These are phyloP conservation scores for Stereocaulon alpinum DNA, from an alignment of 495 filamentous ascomycete species.

Conservation along the genomic window DNA sequence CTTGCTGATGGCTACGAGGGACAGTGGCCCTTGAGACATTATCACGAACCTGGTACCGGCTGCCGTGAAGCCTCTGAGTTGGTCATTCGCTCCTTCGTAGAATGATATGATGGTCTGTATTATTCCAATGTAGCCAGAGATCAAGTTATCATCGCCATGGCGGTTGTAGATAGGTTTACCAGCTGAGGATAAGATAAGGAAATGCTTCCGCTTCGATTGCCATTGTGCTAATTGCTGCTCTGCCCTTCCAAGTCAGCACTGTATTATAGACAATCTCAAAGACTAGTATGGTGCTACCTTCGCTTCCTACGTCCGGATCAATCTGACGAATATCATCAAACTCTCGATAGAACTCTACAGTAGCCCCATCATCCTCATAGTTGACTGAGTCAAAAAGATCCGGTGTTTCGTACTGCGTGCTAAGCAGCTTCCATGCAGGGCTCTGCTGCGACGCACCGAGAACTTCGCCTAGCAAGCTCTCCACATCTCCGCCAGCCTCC, in stretches of 20 bases:
- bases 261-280: background rate
- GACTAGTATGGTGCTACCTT: slow-evolving; percentile 40
- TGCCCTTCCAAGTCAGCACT: slow-evolving; percentile 21
- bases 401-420: slow-evolving; percentile 44
- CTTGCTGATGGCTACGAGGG: slow-evolving; percentile 85
- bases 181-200: slow-evolving; percentile 87
- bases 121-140: slow-evolving; percentile 90
- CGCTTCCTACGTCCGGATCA: slow-evolving; percentile 49
- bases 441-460: slow-evolving; percentile 40
- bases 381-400: slow-evolving; percentile 45
- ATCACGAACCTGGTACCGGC: slow-evolving; percentile 78
- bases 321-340: slow-evolving; percentile 68
- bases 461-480: slow-evolving; percentile 70
- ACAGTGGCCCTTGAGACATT: slow-evolving; percentile 69
- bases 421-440: slow-evolving; percentile 50
- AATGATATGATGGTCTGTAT: slow-evolving; percentile 97
- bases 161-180: slow-evolving; percentile 98
- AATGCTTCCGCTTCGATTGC: slow-evolving; percentile 90
- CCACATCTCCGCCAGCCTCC: slow-evolving; percentile 62
- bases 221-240: slow-evolving; percentile 60
- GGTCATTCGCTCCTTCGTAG: slow-evolving; percentile 70
- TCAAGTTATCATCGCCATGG: slow-evolving; percentile 78
- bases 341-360: slow-evolving; percentile 60
- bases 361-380: slow-evolving; percentile 39
- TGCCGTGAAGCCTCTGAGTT: slow-evolving; percentile 70